Evolutionary conservation across 495 filamentous ascomycete genomes (phyloP).

Genomic region (Penicillium paxilli): DNA sequence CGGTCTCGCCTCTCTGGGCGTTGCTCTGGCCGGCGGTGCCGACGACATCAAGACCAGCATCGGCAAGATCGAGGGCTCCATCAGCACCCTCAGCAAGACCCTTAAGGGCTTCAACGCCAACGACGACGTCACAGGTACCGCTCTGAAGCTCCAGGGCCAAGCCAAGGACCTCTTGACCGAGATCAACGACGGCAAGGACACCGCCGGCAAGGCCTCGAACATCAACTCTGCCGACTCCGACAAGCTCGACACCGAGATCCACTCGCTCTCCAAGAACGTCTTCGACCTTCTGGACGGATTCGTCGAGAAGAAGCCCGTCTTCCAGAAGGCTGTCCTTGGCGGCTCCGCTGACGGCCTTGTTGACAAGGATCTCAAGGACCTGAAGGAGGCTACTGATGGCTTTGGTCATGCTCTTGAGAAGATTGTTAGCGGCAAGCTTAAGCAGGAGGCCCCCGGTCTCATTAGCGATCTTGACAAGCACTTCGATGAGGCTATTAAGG

Average conservation of each 20-base stretch:
- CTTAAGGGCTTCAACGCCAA: background rate
- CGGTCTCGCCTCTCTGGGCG: background rate
- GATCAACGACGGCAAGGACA: background rate
- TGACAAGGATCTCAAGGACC: background rate
- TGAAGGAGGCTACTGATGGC: slow-evolving; percentile 2
- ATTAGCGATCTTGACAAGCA: background rate
- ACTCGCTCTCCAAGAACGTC: background rate
- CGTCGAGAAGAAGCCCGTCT: slow-evolving; percentile 1
- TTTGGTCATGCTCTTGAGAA: slow-evolving; percentile 1
- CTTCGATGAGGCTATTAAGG: slow-evolving; percentile 3
- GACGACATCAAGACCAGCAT: slow-evolving; percentile 2
- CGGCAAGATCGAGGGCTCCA: background rate
- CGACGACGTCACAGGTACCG: background rate
- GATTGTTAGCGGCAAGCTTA: background rate
- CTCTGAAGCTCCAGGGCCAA: slow-evolving; percentile 2
- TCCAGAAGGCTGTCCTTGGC: slow-evolving; percentile 4
- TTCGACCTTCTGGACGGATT: background rate
- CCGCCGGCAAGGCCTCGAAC: background rate
- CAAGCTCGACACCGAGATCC: background rate
- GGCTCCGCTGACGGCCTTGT: slow-evolving; percentile 3
- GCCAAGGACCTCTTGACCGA: background rate
- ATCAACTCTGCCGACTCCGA: background rate
- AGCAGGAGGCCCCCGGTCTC: background rate
- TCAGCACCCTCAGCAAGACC: background rate
- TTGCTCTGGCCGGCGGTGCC: background rate